Conservation (phyloP, 169 alveolate species). For the Theileria orientalis region DNA sequence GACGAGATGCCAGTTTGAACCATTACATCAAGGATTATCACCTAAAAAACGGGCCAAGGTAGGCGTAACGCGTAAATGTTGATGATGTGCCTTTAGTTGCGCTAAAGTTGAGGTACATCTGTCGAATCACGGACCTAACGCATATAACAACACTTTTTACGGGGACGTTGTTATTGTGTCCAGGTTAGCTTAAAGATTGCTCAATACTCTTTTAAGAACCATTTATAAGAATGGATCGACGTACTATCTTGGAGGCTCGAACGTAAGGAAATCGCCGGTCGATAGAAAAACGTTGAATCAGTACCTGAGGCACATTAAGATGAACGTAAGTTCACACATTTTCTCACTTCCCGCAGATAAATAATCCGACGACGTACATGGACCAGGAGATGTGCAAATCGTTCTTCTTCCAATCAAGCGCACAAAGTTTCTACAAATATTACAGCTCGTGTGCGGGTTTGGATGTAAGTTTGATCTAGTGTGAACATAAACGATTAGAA, state of each 20-base stretch:
- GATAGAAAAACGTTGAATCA: constrained; percentile 9
- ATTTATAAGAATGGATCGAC: constrained; percentile 36
- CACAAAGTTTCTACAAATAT: constrained; percentile 65
- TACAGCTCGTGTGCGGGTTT: constrained; percentile 75
- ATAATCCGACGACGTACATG: constrained; percentile 75
- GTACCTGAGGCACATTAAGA: constrained; percentile 56
- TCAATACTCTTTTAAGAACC: constrained; percentile 1
- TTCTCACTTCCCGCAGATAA: constrained; percentile 46
- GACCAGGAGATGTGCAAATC: constrained; percentile 78
- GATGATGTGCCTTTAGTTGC: constrained; percentile 20
- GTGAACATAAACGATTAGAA: constrained; percentile 33
- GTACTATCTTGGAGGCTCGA: constrained; percentile 29
- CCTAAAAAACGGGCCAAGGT: constrained; percentile 69
- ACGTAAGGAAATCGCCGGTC: constrained; percentile 9
- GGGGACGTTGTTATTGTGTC: constrained; percentile 45
- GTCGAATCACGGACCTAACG: constrained; percentile 44
- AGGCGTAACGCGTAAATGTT: constrained; percentile 17
- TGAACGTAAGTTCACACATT: constrained; percentile 13
- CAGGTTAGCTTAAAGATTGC: constrained; percentile 22
- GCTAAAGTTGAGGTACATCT: constrained; percentile 44
- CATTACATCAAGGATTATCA: constrained; percentile 78
- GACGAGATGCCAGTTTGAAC: constrained; percentile 66
- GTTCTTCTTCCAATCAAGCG: constrained; percentile 67
- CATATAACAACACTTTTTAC: constrained; percentile 34
- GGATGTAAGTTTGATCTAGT: constrained; percentile 32